Evolutionary conservation across 73 alveolate genomes (phyloP).

Genomic region (Stentor roeselii): DNA sequence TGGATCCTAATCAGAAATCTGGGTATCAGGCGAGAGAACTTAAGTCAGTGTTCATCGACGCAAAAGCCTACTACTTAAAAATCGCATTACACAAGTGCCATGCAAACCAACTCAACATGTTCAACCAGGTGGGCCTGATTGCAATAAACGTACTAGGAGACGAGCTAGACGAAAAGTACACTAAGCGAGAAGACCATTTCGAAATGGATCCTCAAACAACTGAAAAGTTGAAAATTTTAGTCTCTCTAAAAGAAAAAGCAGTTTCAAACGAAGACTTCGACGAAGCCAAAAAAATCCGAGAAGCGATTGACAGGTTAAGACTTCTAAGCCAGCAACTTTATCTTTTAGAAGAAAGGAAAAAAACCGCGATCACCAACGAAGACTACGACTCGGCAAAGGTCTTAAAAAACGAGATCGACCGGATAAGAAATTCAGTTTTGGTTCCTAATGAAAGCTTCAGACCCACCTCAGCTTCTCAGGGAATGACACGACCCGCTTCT

Average conservation of each 20-base stretch:
- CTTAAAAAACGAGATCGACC: slow-evolving; percentile 93
- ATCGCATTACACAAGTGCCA: slow-evolving; percentile 80
- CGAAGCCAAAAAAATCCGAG: slow-evolving; percentile 89
- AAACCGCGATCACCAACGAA: slow-evolving; percentile 88
- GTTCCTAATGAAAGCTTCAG: slow-evolving; percentile 27
- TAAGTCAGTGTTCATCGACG: slow-evolving; percentile 82
- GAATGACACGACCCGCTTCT: background rate
- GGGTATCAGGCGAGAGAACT: slow-evolving; percentile 98
- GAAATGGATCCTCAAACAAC: slow-evolving; percentile 74
- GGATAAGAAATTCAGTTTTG: slow-evolving; percentile 85
- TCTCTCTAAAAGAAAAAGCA: slow-evolving; percentile 88
- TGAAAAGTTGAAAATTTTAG: slow-evolving; percentile 80
- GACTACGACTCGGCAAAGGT: slow-evolving; percentile 94
- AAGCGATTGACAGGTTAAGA: slow-evolving; percentile 81
- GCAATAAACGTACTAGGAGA: slow-evolving; percentile 87
- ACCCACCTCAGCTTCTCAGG: background rate
- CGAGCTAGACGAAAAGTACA: slow-evolving; percentile 24
- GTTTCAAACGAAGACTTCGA: slow-evolving; percentile 94
- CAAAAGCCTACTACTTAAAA: slow-evolving; percentile 59
- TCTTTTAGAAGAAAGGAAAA: slow-evolving; percentile 86
- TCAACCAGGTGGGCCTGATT: slow-evolving; percentile 87
- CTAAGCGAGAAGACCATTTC: slow-evolving; percentile 71
- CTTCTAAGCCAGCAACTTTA: slow-evolving; percentile 68
- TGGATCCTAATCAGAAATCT: slow-evolving; percentile 96
- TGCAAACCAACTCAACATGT: slow-evolving; percentile 78